phyloP scores from a whole-genome alignment of 257 asterid genomes.

The Nicotiana paniculata region DNA sequence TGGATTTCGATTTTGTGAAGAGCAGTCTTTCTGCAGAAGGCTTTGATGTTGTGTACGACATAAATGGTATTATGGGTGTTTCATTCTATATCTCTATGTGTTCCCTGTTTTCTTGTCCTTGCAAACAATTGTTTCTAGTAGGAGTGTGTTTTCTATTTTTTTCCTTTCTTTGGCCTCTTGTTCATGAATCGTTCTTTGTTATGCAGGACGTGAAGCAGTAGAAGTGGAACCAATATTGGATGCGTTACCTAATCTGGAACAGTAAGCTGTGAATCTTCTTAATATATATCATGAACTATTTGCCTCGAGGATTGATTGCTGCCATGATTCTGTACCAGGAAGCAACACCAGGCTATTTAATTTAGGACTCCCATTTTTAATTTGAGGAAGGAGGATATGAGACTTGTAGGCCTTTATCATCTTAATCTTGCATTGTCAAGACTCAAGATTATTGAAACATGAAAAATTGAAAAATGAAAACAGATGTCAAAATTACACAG shows the following conservation, averaged over 20 bases:
- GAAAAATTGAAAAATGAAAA: too few relatives aligned
- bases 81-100: not conserved
- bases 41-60: constrained; percentile 87
- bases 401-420: not conserved
- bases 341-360: not conserved
- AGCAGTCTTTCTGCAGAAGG: constrained; percentile 88
- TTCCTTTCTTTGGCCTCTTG: not conserved
- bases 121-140: not conserved
- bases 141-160: not conserved
- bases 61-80: constrained; percentile 55
- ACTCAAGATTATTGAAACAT: not conserved
- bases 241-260: constrained; percentile 86
- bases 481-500: not conserved
- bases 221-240: constrained; percentile 91
- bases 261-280: constrained; percentile 40
- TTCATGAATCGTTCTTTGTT: not conserved
- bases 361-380: not conserved
- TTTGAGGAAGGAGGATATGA: not conserved
- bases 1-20: constrained; percentile 84
- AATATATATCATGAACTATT: not conserved
- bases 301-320: not conserved
- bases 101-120: not conserved
- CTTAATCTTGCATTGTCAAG: not conserved
- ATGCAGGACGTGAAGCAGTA: constrained; percentile 84
- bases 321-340: not conserved